phyloP scores from a whole-genome alignment of 1,284 basidiomycete species.

The Cryptococcus sp. region DNA sequence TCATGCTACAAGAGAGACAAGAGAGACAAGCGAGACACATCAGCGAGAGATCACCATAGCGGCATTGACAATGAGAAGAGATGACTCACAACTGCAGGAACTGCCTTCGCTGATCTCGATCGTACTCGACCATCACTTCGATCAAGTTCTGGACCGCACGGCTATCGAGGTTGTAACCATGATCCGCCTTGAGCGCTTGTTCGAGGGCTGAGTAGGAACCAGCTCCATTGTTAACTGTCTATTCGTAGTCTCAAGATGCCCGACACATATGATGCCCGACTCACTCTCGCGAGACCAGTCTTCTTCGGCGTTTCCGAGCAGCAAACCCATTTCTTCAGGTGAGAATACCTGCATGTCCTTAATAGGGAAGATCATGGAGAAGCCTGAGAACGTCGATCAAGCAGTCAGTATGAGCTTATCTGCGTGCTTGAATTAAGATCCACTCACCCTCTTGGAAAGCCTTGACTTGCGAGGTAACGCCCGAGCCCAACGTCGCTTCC shows the following conservation, averaged over 20 bases:
- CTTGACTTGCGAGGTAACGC: conserved; percentile 71
- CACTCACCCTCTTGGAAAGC: conserved; percentile 69
- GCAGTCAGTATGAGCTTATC: neutral
- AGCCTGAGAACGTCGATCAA: conserved; percentile 58
- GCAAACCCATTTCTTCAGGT: conserved; percentile 86
- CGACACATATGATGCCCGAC: conserved; percentile 41
- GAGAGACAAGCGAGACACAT: too few species aligned
- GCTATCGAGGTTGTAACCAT: conserved; percentile 95
- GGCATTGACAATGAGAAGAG: neutral
- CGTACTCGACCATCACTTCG: conserved; percentile 81
- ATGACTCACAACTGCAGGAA: conserved; percentile 77
- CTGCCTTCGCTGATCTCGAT: conserved; percentile 70
- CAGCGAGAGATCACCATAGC: neutral
- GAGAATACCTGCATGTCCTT: conserved; percentile 88
- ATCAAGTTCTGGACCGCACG: conserved; percentile 83
- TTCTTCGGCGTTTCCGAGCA: conserved; percentile 93
- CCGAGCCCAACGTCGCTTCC: conserved; percentile 76
- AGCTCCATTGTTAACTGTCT: conserved; percentile 4
- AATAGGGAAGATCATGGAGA: conserved; percentile 92
- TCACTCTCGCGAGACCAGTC: conserved; percentile 88
- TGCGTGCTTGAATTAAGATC: too few species aligned
- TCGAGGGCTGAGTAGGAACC: conserved; percentile 65
- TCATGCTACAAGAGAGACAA: conserved; percentile 62
- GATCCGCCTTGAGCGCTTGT: conserved; percentile 92
- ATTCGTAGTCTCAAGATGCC: neutral